Base-by-base conservation (phyloP, 352 stramenopile genomes). In the Paralagenidium karlingii region DNA sequence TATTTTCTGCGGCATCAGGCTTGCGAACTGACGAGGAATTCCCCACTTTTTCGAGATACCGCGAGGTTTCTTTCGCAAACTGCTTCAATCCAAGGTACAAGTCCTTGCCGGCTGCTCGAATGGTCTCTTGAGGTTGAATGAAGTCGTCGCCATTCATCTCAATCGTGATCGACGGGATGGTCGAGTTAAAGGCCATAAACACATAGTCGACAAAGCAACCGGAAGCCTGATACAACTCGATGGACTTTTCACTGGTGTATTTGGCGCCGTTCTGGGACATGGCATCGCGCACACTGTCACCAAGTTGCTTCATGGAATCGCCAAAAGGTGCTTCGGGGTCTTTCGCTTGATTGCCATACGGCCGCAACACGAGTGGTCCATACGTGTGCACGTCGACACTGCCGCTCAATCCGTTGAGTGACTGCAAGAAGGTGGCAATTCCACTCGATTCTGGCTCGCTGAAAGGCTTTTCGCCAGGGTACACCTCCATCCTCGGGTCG, bases 121-220 rank as follows among this genome's bases (percentile, higher is more conserved):
- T 87, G 10, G 57, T 66, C 28, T 51, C 60, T 43, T 82, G 63
- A 1, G 56, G 55, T 2, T 60, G 62, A n/a, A 79, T 61, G 51
- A 87, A 87, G 43, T 84, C 68, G 3, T 55, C 44, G 3, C 74
- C 74, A 25, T 81, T 60, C 12, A 84, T 61, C 47, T 87, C 74
- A 34, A 84, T 68, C 3, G 69, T 87, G 27, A 87, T 38, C 13
- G 66, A 50, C 8, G 74, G 67, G 8, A 82, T 65, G 6, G 61
- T 80, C 21, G 65, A 66, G 42, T 83, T 84, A 34, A 59, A 75
- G 21, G 55, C 47, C 4, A 68, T 48, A 45, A 62, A 81, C 38
- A 85, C 61, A 0, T 46, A 58, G 31, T 87, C 73, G 44, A 80
- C 65, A 34, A 84, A 68, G 46, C 69, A 84, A 10, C 73, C 73